A percentile compares a stretch with the other conserved stretches of the same genome.
Evolutionary conservation across 179 eudicot genomes (phyloP).

Genomic region (Silene noctiflora): DNA sequence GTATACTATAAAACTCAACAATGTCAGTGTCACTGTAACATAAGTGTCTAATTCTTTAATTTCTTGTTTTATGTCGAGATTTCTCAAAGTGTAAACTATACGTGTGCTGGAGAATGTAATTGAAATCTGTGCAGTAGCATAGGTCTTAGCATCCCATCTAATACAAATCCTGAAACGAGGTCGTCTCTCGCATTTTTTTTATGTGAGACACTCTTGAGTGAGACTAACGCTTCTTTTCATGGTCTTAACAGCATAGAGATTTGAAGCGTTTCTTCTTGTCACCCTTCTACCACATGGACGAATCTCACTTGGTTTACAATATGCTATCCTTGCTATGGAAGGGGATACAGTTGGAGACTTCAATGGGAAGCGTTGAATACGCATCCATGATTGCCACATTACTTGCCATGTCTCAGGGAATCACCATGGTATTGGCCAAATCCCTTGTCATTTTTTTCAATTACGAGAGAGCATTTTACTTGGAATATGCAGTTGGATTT

Average conservation of each 20-base stretch:
- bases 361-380: slow-evolving; percentile 75
- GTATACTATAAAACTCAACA: too few species aligned
- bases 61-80: too few species aligned
- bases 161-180: too few species aligned
- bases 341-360: slow-evolving; percentile 71
- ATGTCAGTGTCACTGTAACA: too few species aligned
- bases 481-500: slow-evolving; percentile 80
- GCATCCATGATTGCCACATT: slow-evolving; percentile 70
- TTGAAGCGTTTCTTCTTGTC: slow-evolving; percentile 75
- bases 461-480: slow-evolving; percentile 58
- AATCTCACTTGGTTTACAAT: slow-evolving; percentile 82
- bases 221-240: slow-evolving; percentile 5
- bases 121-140: too few species aligned
- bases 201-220: too few species aligned
- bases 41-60: too few species aligned
- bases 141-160: not conserved
- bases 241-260: slow-evolving; percentile 57
- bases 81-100: too few species aligned
- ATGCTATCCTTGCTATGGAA: slow-evolving; percentile 94
- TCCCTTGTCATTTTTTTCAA: slow-evolving; percentile 53
- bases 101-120: too few species aligned
- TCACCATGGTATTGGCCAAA: slow-evolving; percentile 67
- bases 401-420: slow-evolving; percentile 81
- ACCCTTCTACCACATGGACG: slow-evolving; percentile 75
- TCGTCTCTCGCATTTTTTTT: too few species aligned